Base-by-base conservation (phyloP, 805 yeast species). In the Saccharomycopsis schoenii region DNA sequence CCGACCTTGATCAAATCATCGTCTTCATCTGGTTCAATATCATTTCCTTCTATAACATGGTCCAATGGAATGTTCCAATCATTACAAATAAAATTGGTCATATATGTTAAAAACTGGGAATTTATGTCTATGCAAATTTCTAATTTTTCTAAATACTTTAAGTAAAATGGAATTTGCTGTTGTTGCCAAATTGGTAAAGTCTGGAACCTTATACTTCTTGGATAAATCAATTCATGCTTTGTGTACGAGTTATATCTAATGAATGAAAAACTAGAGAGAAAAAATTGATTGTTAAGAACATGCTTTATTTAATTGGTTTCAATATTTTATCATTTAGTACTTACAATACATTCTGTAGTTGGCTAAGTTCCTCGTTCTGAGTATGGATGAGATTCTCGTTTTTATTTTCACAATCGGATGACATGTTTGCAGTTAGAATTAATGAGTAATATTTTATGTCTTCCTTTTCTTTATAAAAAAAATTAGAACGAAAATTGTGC, bases 1-100 rank as follows among this genome's bases (percentile, higher is more conserved):
- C 80, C 69, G 4, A 84, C 86, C 70, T 85, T 85, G 58, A 81
- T 86, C 57, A 74, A 77, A 62, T 84, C 88, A 2, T 47, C 52
- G 11, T 21, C 34, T 21, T 47, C 52, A 21, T 24, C 14, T 3
- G 10, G 34, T 21, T 47, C 52, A 9, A 12, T 25, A 10, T 21
- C 34, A 47, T 10, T 69, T 68, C 21, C 83, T 74, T 1, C 69
- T 67, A 6, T 69, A 67, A 86, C 86, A 83, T 80, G 78, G 52
- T 71, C 69, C 0, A 70, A 39, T 0, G 74, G 61, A 1, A 76
- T 78, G 0, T 82, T 85, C 87, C 87, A 84, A 56, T 73, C 76
- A 0, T 63, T 62, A 2, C 84, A 80, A 1, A 82, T 74, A 0
- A 70, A 63, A 0, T 68, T 11, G 0, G 85, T 83, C 56, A 84